Percentiles rank a stretch among this genome's conserved stretches.
Conservation (phyloP, 148 eudicot genomes). For the Arctostaphylos glauca region DNA sequence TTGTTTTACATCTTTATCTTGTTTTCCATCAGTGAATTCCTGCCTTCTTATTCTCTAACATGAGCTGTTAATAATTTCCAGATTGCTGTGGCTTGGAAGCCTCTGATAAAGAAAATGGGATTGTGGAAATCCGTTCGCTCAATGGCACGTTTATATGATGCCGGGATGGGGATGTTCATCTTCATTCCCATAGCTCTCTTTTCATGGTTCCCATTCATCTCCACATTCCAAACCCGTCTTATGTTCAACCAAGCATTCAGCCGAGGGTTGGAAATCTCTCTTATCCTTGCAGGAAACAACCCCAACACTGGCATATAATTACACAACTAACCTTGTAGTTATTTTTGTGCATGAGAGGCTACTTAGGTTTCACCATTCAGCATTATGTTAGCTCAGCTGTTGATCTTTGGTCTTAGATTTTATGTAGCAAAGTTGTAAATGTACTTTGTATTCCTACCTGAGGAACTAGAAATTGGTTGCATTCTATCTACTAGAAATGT, state of each 20-base stretch:
- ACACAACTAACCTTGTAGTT: not conserved
- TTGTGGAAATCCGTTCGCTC: slow-evolving; percentile 94
- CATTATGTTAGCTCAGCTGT: slow-evolving; percentile 2
- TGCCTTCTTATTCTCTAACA: not conserved
- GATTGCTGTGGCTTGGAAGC: slow-evolving; percentile 97
- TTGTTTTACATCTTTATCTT: not conserved
- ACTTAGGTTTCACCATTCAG: not conserved
- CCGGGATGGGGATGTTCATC: slow-evolving; percentile 92
- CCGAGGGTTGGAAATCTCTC: slow-evolving; percentile 94
- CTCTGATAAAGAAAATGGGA: slow-evolving; percentile 61
- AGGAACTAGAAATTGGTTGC: slow-evolving; percentile 10
- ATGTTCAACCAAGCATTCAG: slow-evolving; percentile 99
- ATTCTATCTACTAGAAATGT: not conserved
- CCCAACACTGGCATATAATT: slow-evolving; percentile 63
- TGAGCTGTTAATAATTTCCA: slow-evolving; percentile 25
- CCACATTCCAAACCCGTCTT: slow-evolving; percentile 95
- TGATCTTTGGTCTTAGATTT: not conserved
- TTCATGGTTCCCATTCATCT: slow-evolving; percentile 95
- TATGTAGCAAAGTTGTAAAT: not conserved
- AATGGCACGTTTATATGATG: slow-evolving; percentile 88
- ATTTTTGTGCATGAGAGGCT: slow-evolving; percentile 14
- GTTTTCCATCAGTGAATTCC: not conserved
- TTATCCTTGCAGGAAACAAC: slow-evolving; percentile 96
- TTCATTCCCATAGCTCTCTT: slow-evolving; percentile 86
- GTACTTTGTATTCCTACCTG: not conserved